phyloP scores from a whole-genome alignment of 2,329 filamentous ascomycete species.

The Penicillium sp. region DNA sequence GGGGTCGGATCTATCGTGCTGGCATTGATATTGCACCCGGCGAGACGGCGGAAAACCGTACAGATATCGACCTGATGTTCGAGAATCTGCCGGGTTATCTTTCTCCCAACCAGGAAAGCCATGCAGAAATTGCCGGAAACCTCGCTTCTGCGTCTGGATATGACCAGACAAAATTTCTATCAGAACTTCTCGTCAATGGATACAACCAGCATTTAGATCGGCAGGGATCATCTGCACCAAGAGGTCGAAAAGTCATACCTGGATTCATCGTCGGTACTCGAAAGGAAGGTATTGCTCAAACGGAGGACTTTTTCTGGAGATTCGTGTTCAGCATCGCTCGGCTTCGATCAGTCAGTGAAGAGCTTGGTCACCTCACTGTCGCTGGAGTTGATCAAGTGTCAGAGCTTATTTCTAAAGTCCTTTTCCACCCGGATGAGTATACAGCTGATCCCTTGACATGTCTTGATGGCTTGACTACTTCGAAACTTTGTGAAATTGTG shows the following conservation, averaged over 20 bases:
- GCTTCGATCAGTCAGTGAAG: not conserved
- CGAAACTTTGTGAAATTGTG: not conserved
- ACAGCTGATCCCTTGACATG: not conserved
- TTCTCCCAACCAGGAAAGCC: not conserved
- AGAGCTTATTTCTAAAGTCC: constrained; percentile 2
- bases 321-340: constrained; percentile 6
- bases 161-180: constrained; percentile 14
- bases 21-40: constrained; percentile 45
- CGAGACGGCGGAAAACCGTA: constrained; percentile 37
- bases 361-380: constrained; percentile 8
- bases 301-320: constrained; percentile 15
- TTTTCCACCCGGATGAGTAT: not conserved
- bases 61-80: constrained; percentile 51
- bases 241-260: constrained; percentile 7
- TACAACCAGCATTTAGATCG: constrained; percentile 1
- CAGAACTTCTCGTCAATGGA: constrained; percentile 5
- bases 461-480: not conserved
- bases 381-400: constrained; percentile 15
- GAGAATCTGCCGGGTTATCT: constrained; percentile 45
- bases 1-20: constrained; percentile 60
- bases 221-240: not conserved
- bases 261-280: constrained; percentile 13
- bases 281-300: constrained; percentile 10
- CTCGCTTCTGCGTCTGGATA: constrained; percentile 9
- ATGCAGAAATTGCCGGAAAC: not conserved